Conservation (phyloP, 2,329 filamentous ascomycete species). For the Beauveria rudraprayagi region DNA sequence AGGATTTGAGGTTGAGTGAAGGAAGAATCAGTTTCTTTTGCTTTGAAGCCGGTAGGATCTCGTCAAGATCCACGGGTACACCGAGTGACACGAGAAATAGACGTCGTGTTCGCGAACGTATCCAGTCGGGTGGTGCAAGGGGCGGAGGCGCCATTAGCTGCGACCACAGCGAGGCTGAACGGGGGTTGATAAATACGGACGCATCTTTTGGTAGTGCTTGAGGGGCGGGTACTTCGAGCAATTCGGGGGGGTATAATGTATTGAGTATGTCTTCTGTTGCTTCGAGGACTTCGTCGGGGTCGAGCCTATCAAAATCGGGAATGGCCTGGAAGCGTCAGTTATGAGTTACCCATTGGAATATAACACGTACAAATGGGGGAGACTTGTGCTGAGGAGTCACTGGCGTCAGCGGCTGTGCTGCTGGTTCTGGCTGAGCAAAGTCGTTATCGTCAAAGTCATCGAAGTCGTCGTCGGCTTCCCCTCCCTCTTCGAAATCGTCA, state of each 20-base stretch:
- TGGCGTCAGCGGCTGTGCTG: constrained; percentile 19
- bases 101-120: constrained; percentile 86
- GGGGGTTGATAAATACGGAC: constrained; percentile 72
- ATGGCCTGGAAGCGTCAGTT: constrained; percentile 42
- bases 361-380: constrained; percentile 38
- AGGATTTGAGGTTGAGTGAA: constrained; percentile 63
- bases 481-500: constrained; percentile 55
- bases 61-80: constrained; percentile 92
- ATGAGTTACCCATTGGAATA: background rate
- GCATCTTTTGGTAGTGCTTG: constrained; percentile 46
- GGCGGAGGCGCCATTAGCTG: constrained; percentile 93
- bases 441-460: constrained; percentile 68
- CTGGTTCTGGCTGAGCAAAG: constrained; percentile 45
- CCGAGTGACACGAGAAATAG: constrained; percentile 93
- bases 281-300: constrained; percentile 50
- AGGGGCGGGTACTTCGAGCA: constrained; percentile 42
- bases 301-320: constrained; percentile 57
- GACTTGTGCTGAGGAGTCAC: constrained; percentile 27
- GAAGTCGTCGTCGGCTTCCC: constrained; percentile 47
- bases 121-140: constrained; percentile 94
- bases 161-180: constrained; percentile 88
- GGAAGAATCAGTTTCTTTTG: constrained; percentile 96
- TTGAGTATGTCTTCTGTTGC: constrained; percentile 60
- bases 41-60: constrained; percentile 93
- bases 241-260: constrained; percentile 53